A percentile compares a stretch with the other conserved stretches of the same genome.
phyloP scores from a whole-genome alignment of 1,139 yeast genomes.

The Spathaspora sp. region DNA sequence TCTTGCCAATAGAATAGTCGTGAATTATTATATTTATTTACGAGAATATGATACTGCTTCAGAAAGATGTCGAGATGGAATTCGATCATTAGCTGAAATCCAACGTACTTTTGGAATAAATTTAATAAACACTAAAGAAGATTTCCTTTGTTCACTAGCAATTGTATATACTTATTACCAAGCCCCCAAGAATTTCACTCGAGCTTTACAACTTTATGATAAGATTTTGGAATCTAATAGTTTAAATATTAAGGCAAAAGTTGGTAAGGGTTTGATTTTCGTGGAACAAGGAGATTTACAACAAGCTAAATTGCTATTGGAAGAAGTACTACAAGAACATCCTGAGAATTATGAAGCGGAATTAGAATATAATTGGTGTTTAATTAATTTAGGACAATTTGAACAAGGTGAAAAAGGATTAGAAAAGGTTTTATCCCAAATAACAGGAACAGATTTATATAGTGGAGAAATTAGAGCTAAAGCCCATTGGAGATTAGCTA shows the following conservation, averaged over 20 bases:
- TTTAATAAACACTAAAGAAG: constrained; percentile 54
- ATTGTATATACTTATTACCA: constrained; percentile 79
- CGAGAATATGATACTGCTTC: constrained; percentile 67
- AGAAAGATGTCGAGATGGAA: constrained; percentile 60
- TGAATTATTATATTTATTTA: constrained; percentile 57
- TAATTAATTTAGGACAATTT: constrained; percentile 52
- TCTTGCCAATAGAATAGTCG: constrained; percentile 63
- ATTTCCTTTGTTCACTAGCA: constrained; percentile 67
- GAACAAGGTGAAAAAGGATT: constrained; percentile 57
- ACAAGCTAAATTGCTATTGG: constrained; percentile 54
- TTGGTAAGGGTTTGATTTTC: constrained; percentile 80
- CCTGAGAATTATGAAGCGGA: constrained; percentile 63
- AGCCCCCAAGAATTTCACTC: constrained; percentile 81
- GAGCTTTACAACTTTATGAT: constrained; percentile 74
- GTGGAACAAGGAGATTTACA: constrained; percentile 61
- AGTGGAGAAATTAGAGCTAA: constrained; percentile 58
- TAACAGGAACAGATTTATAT: constrained; percentile 52
- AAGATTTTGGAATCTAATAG: constrained; percentile 50
- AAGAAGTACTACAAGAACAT: constrained; percentile 46
- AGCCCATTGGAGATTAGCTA: constrained; percentile 72
- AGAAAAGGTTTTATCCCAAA: constrained; percentile 36
- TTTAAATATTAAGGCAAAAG: constrained; percentile 55
- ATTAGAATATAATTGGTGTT: constrained; percentile 80
- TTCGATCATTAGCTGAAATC: constrained; percentile 51
- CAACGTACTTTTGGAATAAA: constrained; percentile 47